Conservation (phyloP, 371 early-diverging fungal species). For the Syncephalastrum racemosum region DNA sequence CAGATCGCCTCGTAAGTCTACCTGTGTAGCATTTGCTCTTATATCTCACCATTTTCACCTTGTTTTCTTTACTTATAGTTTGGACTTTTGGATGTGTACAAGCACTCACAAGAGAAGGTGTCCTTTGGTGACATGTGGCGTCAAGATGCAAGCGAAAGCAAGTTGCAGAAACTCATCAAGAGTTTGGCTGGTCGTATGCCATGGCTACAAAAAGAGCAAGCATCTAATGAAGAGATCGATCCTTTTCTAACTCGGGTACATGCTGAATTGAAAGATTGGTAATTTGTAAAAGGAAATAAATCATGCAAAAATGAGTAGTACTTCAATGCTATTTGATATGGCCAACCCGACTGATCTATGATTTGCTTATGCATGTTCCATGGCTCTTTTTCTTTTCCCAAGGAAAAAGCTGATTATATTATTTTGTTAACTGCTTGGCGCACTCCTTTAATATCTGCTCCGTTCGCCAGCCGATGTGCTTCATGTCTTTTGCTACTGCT, state of each 20-base stretch:
- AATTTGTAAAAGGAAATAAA: slow-evolving; percentile 2
- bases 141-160: slow-evolving; percentile 64
- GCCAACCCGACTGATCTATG: too few species aligned
- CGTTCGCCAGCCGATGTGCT: slow-evolving; percentile 64
- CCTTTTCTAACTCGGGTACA: slow-evolving; percentile 5
- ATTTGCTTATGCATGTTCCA: too few species aligned
- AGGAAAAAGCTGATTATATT: background rate
- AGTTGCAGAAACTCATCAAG: slow-evolving; percentile 67
- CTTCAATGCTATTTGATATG: too few species aligned
- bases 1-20: slow-evolving; percentile 54
- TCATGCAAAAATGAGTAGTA: background rate
- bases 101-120: slow-evolving; percentile 56
- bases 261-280: slow-evolving; percentile 2
- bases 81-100: slow-evolving; percentile 56
- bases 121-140: slow-evolving; percentile 72
- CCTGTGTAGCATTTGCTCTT: too few species aligned
- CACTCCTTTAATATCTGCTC: slow-evolving; percentile 69
- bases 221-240: background rate
- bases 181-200: slow-evolving; percentile 77
- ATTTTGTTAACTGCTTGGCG: slow-evolving; percentile 26
- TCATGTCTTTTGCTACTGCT: slow-evolving; percentile 71
- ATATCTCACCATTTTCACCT: background rate
- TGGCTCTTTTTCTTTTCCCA: background rate
- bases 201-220: slow-evolving; percentile 51
- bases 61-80: slow-evolving; percentile 33